Conservation (phyloP, 768 basidiomycete species). For the Rhizopogon vulgaris region DNA sequence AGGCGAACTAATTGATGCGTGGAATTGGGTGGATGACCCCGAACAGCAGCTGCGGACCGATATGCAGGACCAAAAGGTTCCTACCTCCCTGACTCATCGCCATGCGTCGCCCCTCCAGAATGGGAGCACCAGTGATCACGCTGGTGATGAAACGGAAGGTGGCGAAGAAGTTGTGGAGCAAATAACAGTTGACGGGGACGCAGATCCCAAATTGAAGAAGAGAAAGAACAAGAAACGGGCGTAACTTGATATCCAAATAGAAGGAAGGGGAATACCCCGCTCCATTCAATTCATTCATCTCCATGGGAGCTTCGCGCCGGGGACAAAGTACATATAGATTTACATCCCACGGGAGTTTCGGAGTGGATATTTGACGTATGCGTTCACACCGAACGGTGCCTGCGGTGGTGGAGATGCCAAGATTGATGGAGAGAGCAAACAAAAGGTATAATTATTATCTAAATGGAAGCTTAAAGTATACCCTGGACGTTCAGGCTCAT, state of each 20-base stretch:
- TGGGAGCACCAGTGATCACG: conserved; percentile 12
- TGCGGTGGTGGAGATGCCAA: too few relatives aligned
- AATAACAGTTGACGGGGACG: neutral
- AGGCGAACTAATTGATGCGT: conserved; percentile 67
- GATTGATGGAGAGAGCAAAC: too few relatives aligned
- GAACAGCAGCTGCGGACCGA: conserved; percentile 9
- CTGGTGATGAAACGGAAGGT: conserved; percentile 5
- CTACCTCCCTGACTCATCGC: conserved; percentile 7
- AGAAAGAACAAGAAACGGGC: conserved; percentile 14
- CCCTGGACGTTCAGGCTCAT: too few relatives aligned
- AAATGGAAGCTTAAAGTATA: too few relatives aligned
- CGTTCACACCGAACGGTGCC: too few relatives aligned
- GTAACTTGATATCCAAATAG: neutral
- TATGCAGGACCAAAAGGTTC: conserved; percentile 9
- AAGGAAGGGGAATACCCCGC: neutral
- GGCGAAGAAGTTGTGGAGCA: conserved; percentile 9
- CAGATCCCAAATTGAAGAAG: conserved; percentile 10
- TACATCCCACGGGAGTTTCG: too few relatives aligned
- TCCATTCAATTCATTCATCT: too few relatives aligned
- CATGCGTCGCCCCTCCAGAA: conserved; percentile 10
- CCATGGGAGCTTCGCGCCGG: too few relatives aligned
- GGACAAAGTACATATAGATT: too few relatives aligned
- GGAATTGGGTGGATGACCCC: conserved; percentile 65
- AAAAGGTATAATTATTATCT: too few relatives aligned
- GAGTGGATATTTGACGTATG: too few relatives aligned